A percentile compares a stretch with the other conserved stretches of the same genome.
phyloP scores from a whole-genome alignment of 139 green algal species.

The Ostreobium quekettii region DNA sequence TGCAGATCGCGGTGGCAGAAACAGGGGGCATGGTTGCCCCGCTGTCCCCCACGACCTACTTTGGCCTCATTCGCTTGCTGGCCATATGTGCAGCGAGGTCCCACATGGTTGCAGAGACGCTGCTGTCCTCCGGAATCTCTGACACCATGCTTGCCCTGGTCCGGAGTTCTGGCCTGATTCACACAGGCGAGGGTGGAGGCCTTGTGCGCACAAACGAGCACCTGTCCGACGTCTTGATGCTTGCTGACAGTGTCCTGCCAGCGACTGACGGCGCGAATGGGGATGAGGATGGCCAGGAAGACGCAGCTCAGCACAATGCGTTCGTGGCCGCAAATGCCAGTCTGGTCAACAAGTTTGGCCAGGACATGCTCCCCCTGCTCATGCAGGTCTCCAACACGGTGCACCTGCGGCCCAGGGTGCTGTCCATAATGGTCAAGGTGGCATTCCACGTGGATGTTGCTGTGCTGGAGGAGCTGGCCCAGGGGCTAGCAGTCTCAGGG shows the following conservation, averaged over 20 bases:
- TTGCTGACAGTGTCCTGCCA: constrained; percentile 5
- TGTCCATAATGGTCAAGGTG: constrained; percentile 61
- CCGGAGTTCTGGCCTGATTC: neutral
- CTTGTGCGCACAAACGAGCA: neutral
- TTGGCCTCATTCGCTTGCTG: neutral
- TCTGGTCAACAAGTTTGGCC: constrained; percentile 1
- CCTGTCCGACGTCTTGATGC: neutral
- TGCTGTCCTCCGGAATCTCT: neutral
- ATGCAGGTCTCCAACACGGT: neutral
- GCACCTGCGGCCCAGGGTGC: constrained; percentile 12
- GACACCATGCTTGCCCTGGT: neutral
- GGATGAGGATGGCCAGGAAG: neutral
- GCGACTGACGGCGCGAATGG: too few relatives aligned
- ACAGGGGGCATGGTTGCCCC: neutral
- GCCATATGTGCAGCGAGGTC: neutral
- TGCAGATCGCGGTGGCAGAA: neutral
- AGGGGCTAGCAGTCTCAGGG: constrained; percentile 56
- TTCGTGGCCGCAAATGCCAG: neutral
- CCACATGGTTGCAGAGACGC: neutral
- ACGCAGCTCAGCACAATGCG: neutral
- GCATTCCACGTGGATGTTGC: constrained; percentile 41
- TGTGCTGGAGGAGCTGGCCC: constrained; percentile 52
- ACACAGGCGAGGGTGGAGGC: neutral
- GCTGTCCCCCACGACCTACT: neutral
- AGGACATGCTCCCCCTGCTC: neutral